Base-by-base conservation (phyloP, 2,329 filamentous ascomycete genomes). In the Epicoccum nigrum region DNA sequence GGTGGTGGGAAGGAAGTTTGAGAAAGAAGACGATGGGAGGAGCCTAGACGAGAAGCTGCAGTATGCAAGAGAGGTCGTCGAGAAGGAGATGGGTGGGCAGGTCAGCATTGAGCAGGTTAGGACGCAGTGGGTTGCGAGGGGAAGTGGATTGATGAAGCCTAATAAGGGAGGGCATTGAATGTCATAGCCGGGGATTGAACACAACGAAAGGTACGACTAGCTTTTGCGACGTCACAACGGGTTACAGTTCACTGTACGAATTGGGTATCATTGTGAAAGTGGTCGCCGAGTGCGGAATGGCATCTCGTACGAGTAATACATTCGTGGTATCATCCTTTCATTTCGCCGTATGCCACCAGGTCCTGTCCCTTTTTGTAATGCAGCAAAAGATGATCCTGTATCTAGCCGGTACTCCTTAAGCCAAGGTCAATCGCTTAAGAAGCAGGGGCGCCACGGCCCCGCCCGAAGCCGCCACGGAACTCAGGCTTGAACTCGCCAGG, bases 31-130 rank as follows among this genome's bases (percentile, higher is more conserved):
- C 12, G 58, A 66, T 11, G 77, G 77, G 52, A 82, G 84, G 60
- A 83, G 81, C 25, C 78, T 80, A 1, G 76, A 76, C 12, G 83
- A 82, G 0, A 87, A 84, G 69, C 71, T 80, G 54, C 80, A 81
- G n/a, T 84, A 81, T 57, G 83, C 88, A 7, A 74, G 77, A 51
- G 82, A 83, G 58, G 70, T 95, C 43, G 79, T 90, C 17, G 83
- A 84, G 47, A 71, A 75, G 31, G 81, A 84, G 34, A 72, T 75
- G 60, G 77, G 63, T 30, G 56, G 59, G 3, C 45, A 74, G 8
- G 75, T 76, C 5, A 55, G 58, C 13, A 52, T 83, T 34, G 64
- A 71, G 13, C 63, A 62, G 28, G 74, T 82, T 15, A 78, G 76
- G 32, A 67, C 55, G 51, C 74, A 76, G 33, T 85, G 83, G 83